Evolutionary conservation across 192 early-diverging fungal species (phyloP).

Genomic region (Piromyces sp.): DNA sequence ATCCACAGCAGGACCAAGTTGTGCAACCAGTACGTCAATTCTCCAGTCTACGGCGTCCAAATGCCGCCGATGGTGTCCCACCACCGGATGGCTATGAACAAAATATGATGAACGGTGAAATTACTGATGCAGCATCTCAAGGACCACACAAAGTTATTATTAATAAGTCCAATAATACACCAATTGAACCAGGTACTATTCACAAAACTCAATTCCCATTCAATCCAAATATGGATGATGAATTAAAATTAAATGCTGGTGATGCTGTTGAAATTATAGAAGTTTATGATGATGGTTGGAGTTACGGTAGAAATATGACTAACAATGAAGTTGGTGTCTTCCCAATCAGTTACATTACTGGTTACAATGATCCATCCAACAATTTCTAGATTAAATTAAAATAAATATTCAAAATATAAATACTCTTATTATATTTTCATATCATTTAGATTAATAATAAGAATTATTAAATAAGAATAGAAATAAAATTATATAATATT

Average conservation of each 20-base stretch:
- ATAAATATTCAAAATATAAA: neutral
- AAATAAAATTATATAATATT: too few species aligned
- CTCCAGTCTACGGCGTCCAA: neutral
- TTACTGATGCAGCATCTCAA: neutral
- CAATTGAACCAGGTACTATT: neutral
- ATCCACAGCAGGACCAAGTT: neutral
- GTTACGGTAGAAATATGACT: neutral
- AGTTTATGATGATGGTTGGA: constrained; percentile 16
- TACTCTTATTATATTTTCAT: too few species aligned
- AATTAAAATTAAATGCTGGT: constrained; percentile 9
- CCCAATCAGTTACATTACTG: neutral
- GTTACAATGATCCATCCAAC: neutral
- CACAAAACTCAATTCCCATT: constrained; percentile 2
- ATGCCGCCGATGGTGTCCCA: neutral
- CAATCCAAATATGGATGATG: constrained; percentile 8
- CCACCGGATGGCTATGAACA: neutral
- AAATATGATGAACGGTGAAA: neutral
- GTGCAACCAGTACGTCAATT: neutral
- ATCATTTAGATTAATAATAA: too few species aligned
- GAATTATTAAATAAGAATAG: too few species aligned
- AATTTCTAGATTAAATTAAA: neutral
- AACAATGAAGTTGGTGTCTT: neutral
- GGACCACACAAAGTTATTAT: neutral
- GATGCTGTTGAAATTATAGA: constrained; percentile 15
- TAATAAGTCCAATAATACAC: neutral